phyloP scores from a whole-genome alignment of 352 stramenopile genomes.

The Globisporangium heterothallicum region DNA sequence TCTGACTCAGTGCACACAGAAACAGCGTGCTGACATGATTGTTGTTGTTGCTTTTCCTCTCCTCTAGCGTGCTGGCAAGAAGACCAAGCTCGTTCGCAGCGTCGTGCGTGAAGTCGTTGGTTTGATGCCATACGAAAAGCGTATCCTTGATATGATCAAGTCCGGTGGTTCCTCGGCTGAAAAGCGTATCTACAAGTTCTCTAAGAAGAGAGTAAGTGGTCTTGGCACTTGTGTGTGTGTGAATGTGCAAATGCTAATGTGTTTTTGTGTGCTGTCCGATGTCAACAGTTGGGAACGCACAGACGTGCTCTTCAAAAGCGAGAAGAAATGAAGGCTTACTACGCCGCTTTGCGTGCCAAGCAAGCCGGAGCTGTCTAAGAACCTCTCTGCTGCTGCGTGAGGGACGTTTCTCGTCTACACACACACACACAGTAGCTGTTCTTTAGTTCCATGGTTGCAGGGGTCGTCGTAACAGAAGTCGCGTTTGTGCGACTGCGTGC shows the following conservation, averaged over 20 bases:
- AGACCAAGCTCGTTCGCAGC: conserved; percentile 92
- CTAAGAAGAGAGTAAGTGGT: conserved; percentile 92
- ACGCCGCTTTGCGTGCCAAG: conserved; percentile 95
- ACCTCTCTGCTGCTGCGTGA: conserved; percentile 11
- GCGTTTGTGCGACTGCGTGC: no score
- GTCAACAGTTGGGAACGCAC: conserved; percentile 94
- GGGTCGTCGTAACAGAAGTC: no score
- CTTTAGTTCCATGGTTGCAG: conserved; percentile 42
- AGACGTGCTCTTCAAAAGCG: conserved; percentile 97
- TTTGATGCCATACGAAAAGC: conserved; percentile 98
- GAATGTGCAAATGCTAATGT: not conserved
- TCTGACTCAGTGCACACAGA: not conserved
- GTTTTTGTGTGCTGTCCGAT: not conserved
- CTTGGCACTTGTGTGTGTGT: not conserved
- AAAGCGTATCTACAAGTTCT: conserved; percentile 99
- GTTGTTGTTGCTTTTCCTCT: not conserved
- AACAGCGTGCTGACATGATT: not conserved
- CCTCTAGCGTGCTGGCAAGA: conserved; percentile 86
- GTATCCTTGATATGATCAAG: conserved; percentile 99
- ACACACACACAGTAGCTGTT: conserved; percentile 8
- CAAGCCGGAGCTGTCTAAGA: conserved; percentile 71
- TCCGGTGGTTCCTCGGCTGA: conserved; percentile 94
- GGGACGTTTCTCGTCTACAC: not conserved
- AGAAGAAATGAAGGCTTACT: conserved; percentile 99
- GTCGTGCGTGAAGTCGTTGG: conserved; percentile 97